Conservation (phyloP, 1,284 basidiomycete species). For the Melanopsichium pennsylvanicum region DNA sequence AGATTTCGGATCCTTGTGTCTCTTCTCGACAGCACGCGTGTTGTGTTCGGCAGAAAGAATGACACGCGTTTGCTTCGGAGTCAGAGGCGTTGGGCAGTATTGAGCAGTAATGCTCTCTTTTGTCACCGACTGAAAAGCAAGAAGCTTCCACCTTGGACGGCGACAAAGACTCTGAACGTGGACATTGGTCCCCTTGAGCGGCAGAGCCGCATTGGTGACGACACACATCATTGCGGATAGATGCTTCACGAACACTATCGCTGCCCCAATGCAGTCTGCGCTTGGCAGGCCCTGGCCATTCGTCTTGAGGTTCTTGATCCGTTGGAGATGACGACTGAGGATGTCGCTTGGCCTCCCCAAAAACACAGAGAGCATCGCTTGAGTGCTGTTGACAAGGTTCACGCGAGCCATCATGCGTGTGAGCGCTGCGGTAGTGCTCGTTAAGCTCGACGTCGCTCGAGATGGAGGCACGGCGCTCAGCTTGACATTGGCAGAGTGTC, state of each 20-base stretch:
- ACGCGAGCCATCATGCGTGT: slow-evolving; percentile 6
- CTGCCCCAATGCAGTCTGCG: slow-evolving; percentile 51
- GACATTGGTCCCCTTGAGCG: not conserved
- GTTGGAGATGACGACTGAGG: slow-evolving; percentile 2
- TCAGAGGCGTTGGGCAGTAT: not conserved
- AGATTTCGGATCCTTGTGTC: slow-evolving; percentile 10
- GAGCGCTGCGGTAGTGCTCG: slow-evolving; percentile 28
- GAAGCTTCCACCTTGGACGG: not conserved
- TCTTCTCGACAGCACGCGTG: slow-evolving; percentile 32
- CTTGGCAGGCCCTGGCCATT: slow-evolving; percentile 7
- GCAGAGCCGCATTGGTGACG: not conserved
- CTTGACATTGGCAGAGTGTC: slow-evolving; percentile 27
- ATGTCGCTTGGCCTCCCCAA: not conserved
- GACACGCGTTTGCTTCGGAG: slow-evolving; percentile 1
- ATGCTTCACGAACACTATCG: slow-evolving; percentile 31
- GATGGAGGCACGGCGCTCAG: slow-evolving; percentile 10
- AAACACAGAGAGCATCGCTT: no score
- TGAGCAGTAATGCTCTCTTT: not conserved
- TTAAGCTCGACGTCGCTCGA: slow-evolving; percentile 18
- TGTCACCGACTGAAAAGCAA: not conserved
- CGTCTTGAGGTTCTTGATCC: not conserved
- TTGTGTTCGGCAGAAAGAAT: slow-evolving; percentile 18
- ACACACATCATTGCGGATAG: slow-evolving; percentile 5
- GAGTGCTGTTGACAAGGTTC: not conserved
- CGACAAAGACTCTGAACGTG: not conserved